Conservation (phyloP, 2,329 filamentous ascomycete genomes). For the Aureobasidium sp. region DNA sequence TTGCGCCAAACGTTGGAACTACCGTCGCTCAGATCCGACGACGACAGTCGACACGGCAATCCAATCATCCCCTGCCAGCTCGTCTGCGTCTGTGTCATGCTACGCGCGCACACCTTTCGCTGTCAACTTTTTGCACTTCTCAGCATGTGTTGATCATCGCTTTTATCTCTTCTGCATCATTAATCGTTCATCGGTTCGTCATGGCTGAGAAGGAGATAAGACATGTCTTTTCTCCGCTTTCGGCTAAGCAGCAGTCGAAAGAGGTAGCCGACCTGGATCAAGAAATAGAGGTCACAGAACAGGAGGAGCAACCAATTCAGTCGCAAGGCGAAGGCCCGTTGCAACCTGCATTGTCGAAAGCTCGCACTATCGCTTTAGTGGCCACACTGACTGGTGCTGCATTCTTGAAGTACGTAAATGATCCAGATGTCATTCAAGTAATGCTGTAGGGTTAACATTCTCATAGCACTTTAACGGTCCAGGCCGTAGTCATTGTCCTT, state of each 20-base stretch:
- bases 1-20: not conserved
- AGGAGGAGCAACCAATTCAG: not conserved
- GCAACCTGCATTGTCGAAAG: constrained; percentile 20
- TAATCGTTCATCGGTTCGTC: not conserved
- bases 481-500: constrained; percentile 30
- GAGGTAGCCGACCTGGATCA: not conserved
- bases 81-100: not conserved
- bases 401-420: constrained; percentile 9
- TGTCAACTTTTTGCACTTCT: not conserved
- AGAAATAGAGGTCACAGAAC: not conserved
- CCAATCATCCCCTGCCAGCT: constrained; percentile 9
- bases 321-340: not conserved
- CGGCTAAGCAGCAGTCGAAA: not conserved
- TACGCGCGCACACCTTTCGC: not conserved
- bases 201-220: constrained; percentile 3
- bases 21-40: not conserved
- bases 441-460: not conserved
- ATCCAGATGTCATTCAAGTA: not conserved
- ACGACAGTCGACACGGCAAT: not conserved
- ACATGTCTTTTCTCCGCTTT: not conserved
- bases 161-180: not conserved
- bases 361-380: constrained; percentile 26
- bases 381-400: constrained; percentile 25
- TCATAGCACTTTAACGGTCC: constrained; percentile 24
- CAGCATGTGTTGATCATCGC: not conserved